Conservation (phyloP, 495 filamentous ascomycete species). For the Baudoinia panamericana region DNA sequence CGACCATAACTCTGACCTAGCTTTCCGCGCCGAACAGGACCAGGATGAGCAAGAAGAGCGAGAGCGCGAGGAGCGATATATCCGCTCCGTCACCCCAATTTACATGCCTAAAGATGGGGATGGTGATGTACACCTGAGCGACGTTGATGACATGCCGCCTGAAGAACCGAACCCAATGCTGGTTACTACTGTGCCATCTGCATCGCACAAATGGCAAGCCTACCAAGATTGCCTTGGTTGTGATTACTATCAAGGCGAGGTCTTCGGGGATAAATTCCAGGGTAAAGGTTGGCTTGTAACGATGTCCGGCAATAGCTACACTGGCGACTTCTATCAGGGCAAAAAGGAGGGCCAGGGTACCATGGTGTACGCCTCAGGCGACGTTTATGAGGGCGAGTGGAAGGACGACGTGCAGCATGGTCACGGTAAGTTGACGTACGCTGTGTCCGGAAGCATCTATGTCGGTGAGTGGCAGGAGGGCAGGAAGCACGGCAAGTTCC, state of each 20-base stretch:
- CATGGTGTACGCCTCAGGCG: slow-evolving; percentile 44
- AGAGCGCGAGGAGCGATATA: neutral
- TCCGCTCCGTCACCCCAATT: slow-evolving; percentile 3
- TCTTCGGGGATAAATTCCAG: slow-evolving; percentile 23
- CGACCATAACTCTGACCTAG: neutral
- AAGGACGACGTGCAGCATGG: slow-evolving; percentile 43
- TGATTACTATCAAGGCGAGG: slow-evolving; percentile 25
- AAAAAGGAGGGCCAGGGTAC: slow-evolving; percentile 40
- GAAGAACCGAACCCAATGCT: neutral
- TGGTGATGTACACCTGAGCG: slow-evolving; percentile 14
- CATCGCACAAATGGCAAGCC: neutral
- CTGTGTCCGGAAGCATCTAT: slow-evolving; percentile 49
- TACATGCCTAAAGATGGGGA: slow-evolving; percentile 11
- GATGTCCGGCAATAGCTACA: slow-evolving; percentile 42
- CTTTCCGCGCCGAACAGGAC: neutral
- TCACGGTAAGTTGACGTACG: slow-evolving; percentile 45
- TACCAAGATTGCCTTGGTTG: slow-evolving; percentile 23
- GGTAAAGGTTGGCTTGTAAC: slow-evolving; percentile 39
- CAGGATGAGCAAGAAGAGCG: neutral
- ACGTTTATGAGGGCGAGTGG: slow-evolving; percentile 51
- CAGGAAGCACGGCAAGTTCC: slow-evolving; percentile 49
- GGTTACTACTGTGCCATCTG: neutral
- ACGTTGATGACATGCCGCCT: slow-evolving; percentile 2
- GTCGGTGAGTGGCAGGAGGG: slow-evolving; percentile 50
- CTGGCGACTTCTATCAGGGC: slow-evolving; percentile 41